Conservation (phyloP, 2,329 filamentous ascomycete species). For the Fusarium drepaniforme region DNA sequence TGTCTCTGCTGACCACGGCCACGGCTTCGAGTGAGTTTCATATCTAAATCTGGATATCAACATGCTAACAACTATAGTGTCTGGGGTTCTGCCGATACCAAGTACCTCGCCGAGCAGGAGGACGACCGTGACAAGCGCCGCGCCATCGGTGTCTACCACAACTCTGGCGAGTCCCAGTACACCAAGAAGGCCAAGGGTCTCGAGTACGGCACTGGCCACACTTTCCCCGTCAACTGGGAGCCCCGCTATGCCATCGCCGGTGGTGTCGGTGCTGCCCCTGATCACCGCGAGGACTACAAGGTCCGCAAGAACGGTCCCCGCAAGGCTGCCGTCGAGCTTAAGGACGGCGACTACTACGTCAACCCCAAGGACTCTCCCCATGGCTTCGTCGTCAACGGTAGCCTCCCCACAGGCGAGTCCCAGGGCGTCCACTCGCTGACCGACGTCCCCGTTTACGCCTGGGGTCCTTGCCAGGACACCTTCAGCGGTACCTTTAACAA, state of each 20-base stretch:
- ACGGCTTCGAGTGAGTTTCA: slow-evolving; percentile 77
- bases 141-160: slow-evolving; percentile 79
- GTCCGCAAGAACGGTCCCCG: slow-evolving; percentile 77
- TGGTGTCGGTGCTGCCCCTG: slow-evolving; percentile 78
- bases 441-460: slow-evolving; percentile 82
- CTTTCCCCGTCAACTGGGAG: slow-evolving; percentile 89
- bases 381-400: slow-evolving; percentile 83
- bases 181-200: slow-evolving; percentile 68
- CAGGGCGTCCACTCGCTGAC: slow-evolving; percentile 84
- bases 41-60: slow-evolving; percentile 1
- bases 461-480: slow-evolving; percentile 81
- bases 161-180: slow-evolving; percentile 83
- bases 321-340: slow-evolving; percentile 66
- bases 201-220: slow-evolving; percentile 77
- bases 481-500: slow-evolving; percentile 80
- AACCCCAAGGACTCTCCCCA: slow-evolving; percentile 74
- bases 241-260: slow-evolving; percentile 84
- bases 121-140: slow-evolving; percentile 79
- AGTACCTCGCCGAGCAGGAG: slow-evolving; percentile 76
- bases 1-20: slow-evolving; percentile 89
- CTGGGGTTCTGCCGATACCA: slow-evolving; percentile 83
- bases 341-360: slow-evolving; percentile 72
- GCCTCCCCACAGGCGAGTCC: slow-evolving; percentile 70
- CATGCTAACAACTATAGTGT: slow-evolving; percentile 59
- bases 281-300: slow-evolving; percentile 81